Evolutionary conservation across 2,329 filamentous ascomycete species (phyloP), one percentile per base, ranked within the genome.

Genomic region (Coniochaeta sp.): DNA sequence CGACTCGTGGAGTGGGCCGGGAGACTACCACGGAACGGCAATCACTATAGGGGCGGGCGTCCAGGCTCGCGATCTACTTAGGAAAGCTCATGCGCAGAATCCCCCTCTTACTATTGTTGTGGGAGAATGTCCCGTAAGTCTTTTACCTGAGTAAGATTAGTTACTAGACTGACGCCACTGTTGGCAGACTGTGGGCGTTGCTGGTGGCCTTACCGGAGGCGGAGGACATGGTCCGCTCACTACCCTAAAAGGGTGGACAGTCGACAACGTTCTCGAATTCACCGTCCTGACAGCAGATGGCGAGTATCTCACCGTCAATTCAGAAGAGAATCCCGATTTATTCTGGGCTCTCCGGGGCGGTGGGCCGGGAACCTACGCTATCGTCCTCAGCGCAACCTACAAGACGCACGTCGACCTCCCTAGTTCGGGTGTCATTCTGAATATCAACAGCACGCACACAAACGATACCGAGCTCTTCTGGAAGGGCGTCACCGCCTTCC

Each of bases 201-300:
- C 82, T 1, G 85, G 85, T n/a, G 85, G 85, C 1, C 85, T 83
- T 61, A 78, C 77, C 1, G 81, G 85, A 68, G 84, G 83, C 4
- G 85, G 82, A 14, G 84, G 84, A 0, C 83, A 86, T 65, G 77
- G 75, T 0, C 73, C 77, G 0, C 69, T 81, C 22, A 71, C 72
- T 4, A 77, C 76, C 1, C 69, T 71, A 12, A 75, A 79, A 55
- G 82, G 82, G 3, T 66, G 71, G 54, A 38, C 69, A 12, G 80
- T 80, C 10, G 82, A 85, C 64, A 78, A 83, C 40, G 75, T 77
- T 0, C 69, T 85, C 3, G 69, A 77, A 58, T 79, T 73, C 65
- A 72, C 79, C 59, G 78, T 81, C 6, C 73, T 85, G n/a, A 78
- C 77, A 4, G 78, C 74, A 0, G 66, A 69, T 36, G 81, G 81